Percentiles rank a stretch among this genome's conserved stretches.
Conservation (phyloP, 257 asterid species). For the Nicotiana obtusifolia region DNA sequence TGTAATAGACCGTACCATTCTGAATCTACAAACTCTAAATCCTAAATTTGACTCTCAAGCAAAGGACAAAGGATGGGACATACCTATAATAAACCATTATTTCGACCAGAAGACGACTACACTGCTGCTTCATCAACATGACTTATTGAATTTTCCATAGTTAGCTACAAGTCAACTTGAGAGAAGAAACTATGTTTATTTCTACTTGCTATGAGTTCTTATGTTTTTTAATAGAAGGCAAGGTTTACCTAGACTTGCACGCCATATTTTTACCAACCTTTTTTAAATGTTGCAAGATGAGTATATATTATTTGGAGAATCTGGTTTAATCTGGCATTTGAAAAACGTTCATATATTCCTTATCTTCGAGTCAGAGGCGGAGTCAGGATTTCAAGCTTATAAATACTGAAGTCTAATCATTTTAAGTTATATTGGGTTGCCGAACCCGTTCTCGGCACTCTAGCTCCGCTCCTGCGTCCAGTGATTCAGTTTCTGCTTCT, state of each 20-base stretch:
- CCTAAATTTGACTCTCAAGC: neutral
- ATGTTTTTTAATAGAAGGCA: neutral
- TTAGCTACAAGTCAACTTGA: neutral
- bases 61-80: neutral
- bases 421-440: too few species aligned
- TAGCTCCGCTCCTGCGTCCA: neutral
- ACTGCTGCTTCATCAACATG: slow-evolving; percentile 3
- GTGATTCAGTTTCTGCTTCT: neutral
- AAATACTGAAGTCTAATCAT: too few species aligned
- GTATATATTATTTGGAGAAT: neutral
- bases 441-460: too few species aligned
- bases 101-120: neutral
- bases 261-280: neutral
- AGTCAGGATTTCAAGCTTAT: too few species aligned
- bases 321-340: too few species aligned
- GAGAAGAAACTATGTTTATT: neutral
- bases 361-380: neutral
- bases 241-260: neutral
- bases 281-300: neutral
- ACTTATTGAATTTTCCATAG: slow-evolving; percentile 2
- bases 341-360: too few species aligned
- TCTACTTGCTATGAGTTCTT: neutral
- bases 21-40: neutral
- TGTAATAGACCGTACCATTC: too few species aligned
- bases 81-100: slow-evolving; percentile 39